phyloP scores from a whole-genome alignment of 805 yeast species.

The Myxozyma monticola region DNA sequence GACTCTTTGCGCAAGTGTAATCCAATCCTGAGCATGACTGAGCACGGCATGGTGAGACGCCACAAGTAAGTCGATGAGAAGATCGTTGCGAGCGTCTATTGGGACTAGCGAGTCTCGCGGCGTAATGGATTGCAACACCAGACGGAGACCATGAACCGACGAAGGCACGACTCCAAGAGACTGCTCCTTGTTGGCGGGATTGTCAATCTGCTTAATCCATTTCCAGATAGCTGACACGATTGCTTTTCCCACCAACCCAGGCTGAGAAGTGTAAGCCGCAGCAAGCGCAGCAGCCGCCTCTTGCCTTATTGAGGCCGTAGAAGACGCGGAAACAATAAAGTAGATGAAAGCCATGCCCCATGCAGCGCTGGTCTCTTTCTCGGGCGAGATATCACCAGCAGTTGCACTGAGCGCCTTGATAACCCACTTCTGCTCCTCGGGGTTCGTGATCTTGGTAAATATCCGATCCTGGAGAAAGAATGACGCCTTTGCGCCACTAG shows the following conservation, averaged over 20 bases:
- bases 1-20: conserved; percentile 64
- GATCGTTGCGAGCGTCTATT: conserved; percentile 33
- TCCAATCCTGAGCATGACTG: conserved; percentile 65
- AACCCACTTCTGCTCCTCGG: conserved; percentile 55
- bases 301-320: conserved; percentile 14
- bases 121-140: conserved; percentile 28
- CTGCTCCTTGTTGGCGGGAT: conserved; percentile 15
- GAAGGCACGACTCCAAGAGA: conserved; percentile 28
- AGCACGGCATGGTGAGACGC: conserved; percentile 47
- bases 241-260: conserved; percentile 46
- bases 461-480: conserved; percentile 51
- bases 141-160: conserved; percentile 28
- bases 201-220: conserved; percentile 31
- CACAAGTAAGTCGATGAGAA: conserved; percentile 45
- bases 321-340: conserved; percentile 18
- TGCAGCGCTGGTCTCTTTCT: conserved; percentile 25
- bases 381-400: conserved; percentile 29
- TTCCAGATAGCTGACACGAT: conserved; percentile 47
- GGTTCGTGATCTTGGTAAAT: conserved; percentile 49
- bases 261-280: conserved; percentile 40
- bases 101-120: conserved; percentile 34
- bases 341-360: conserved; percentile 32
- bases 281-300: conserved; percentile 31
- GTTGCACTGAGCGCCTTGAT: conserved; percentile 47
- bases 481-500: conserved; percentile 49